Evolutionary conservation across 176 grass and related monocot genomes (phyloP).

Genomic region (Musa itinerans): DNA sequence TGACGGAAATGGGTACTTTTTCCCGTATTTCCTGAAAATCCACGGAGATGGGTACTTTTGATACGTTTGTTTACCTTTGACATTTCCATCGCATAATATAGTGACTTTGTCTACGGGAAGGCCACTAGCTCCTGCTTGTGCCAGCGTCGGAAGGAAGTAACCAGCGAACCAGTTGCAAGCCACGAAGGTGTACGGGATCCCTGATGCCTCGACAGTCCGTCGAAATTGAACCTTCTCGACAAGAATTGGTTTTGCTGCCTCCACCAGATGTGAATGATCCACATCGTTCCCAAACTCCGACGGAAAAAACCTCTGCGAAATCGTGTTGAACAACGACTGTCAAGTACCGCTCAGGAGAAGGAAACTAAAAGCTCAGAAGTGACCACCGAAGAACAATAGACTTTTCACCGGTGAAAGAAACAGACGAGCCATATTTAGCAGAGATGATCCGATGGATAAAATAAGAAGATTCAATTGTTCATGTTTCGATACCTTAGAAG

Average conservation of each 20-base stretch:
- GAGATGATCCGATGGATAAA: too few relatives aligned
- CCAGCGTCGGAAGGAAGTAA: not conserved
- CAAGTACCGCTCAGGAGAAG: too few relatives aligned
- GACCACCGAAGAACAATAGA: too few relatives aligned
- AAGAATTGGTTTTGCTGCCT: not conserved
- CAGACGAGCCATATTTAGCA: too few relatives aligned
- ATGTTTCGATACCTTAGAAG: too few relatives aligned
- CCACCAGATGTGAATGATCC: not conserved
- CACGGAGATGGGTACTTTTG: too few relatives aligned
- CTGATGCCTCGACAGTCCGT: not conserved
- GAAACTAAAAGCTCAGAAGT: too few relatives aligned
- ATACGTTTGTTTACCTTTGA: not conserved
- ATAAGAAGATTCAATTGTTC: too few relatives aligned
- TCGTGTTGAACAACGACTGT: too few relatives aligned
- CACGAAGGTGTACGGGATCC: constrained; percentile 8
- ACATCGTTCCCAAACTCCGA: constrained; percentile 10
- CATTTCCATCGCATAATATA: constrained; percentile 1
- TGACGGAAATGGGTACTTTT: too few relatives aligned
- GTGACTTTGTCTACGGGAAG: not conserved
- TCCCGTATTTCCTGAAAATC: too few relatives aligned
- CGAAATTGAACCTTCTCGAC: not conserved
- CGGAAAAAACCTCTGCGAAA: not conserved
- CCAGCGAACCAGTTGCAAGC: not conserved
- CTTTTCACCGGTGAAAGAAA: too few relatives aligned
- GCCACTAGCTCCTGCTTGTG: not conserved